Evolutionary conservation across 805 yeast species (phyloP).

Genomic region (Jamesozyma gamospora): DNA sequence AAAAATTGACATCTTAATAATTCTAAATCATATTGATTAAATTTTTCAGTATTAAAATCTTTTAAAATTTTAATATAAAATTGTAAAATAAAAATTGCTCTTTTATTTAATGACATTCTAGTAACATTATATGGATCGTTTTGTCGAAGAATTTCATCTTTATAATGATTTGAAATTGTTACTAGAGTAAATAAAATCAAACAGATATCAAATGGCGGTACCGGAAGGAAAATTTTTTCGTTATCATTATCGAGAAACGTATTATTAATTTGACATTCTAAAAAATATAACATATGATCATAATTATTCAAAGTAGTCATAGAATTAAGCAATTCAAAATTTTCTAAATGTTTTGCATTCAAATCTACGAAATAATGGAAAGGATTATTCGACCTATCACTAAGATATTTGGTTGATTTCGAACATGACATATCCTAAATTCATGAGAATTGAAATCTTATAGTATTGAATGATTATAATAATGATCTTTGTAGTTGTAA

Average conservation of each 20-base stretch:
- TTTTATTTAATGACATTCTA: constrained; percentile 23
- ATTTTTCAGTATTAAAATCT: constrained; percentile 10
- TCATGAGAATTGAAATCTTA: too few relatives aligned
- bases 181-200: constrained; percentile 31
- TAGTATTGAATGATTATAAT: too few relatives aligned
- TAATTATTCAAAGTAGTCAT: constrained; percentile 27
- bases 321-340: constrained; percentile 24
- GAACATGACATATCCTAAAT: neutral
- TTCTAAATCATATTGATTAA: constrained; percentile 14
- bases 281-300: constrained; percentile 29
- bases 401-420: neutral
- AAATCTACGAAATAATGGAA: constrained; percentile 24
- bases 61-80: constrained; percentile 13
- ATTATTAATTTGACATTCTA: constrained; percentile 23
- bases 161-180: constrained; percentile 26
- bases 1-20: constrained; percentile 26
- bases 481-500: too few relatives aligned
- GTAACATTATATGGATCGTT: constrained; percentile 23
- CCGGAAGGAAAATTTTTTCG: constrained; percentile 3
- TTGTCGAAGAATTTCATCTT: constrained; percentile 15
- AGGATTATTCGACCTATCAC: neutral
- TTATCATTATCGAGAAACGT: neutral
- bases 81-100: constrained; percentile 28
- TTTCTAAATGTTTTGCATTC: constrained; percentile 11
- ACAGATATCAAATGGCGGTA: constrained; percentile 30